phyloP scores from a whole-genome alignment of 139 green algal genomes.

The Volvox africanus region DNA sequence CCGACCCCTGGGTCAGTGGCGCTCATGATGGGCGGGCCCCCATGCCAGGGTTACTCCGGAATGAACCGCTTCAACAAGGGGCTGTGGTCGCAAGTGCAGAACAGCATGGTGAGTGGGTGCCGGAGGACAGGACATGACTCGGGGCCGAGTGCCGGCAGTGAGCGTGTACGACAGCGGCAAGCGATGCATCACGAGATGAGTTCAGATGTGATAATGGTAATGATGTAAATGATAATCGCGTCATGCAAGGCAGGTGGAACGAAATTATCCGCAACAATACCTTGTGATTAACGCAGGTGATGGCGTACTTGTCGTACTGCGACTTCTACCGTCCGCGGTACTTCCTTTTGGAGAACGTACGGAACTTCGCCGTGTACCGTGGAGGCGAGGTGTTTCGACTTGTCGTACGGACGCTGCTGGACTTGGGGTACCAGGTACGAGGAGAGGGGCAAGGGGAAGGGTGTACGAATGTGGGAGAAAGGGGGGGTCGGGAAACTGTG shows the following conservation, averaged over 20 bases:
- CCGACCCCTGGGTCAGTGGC: conserved; percentile 91
- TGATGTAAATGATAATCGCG: no score
- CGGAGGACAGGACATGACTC: no score
- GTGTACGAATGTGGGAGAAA: no score
- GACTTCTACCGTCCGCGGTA: conserved; percentile 96
- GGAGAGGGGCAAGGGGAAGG: not conserved
- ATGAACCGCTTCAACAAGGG: conserved; percentile 99
- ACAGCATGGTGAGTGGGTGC: conserved; percentile 85
- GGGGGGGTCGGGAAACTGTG: no score
- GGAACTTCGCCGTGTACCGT: conserved; percentile 98
- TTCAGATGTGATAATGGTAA: no score
- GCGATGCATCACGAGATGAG: no score
- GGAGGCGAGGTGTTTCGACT: conserved; percentile 95
- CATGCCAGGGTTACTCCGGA: conserved; percentile 97
- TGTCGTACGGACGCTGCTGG: conserved; percentile 90
- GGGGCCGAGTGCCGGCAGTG: no score
- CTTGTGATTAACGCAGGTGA: conserved; percentile 75
- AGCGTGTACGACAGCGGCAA: not conserved
- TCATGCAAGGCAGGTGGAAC: no score
- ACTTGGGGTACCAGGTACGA: conserved; percentile 97
- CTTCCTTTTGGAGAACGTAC: conserved; percentile 98
- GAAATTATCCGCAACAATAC: no score
- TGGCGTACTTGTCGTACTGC: conserved; percentile 92
- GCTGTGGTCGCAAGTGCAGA: conserved; percentile 96
- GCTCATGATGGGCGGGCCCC: conserved; percentile 96